Evolutionary conservation across 768 basidiomycete genomes (phyloP), one percentile per base, ranked within the genome.

Genomic region (Clavulina sp.): DNA sequence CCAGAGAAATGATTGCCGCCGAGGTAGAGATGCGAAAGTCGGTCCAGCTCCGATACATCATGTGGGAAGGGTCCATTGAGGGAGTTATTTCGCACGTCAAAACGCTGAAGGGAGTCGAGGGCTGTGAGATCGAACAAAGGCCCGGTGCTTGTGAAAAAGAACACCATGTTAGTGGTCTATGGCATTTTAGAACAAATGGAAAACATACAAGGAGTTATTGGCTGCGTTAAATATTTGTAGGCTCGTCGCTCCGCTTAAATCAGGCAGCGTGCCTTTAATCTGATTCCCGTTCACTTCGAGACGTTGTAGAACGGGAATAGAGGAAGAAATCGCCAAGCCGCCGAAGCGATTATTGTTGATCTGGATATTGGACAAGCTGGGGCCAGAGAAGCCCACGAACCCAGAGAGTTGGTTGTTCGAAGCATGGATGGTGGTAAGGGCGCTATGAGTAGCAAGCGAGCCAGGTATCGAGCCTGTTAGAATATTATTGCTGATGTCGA

Each of bases 221-320:
- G 50, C 50, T 9, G 29, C 50, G 46, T 49, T 51, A 26, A 50
- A 51, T 46, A 51, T 31, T 41, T 50, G 34, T 9, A 51, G 50
- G 7, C 47, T 18, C 9, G 34, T 50, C 43, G 50, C 7, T 7
- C 9, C 9, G 43, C 18, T 50, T n/a, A 51, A 48, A 23, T 43
- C 34, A 13, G 50, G 50, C 21, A 51, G 29, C n/a, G 7, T n/a
- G 7, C 50, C 50, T 6, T 9, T 28, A 9, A 51, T 18, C 7
- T 16, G 47, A 26, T 51, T 51, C n/a, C 49, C 40, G 50, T 49
- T 51, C 9, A 30, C 30, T 18, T 7, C 28, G 9, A 51, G 13
- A 7, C 50, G 16, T 23, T 46, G 7, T 13, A 46, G 13, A 18
- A 51, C 18, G 7, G 16, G 43, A 7, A 18, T 49, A 18, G 7